These are phyloP conservation scores for Lathyrus tuberosus DNA, from an alignment of 306 rosid species.

Conservation along the genomic window DNA sequence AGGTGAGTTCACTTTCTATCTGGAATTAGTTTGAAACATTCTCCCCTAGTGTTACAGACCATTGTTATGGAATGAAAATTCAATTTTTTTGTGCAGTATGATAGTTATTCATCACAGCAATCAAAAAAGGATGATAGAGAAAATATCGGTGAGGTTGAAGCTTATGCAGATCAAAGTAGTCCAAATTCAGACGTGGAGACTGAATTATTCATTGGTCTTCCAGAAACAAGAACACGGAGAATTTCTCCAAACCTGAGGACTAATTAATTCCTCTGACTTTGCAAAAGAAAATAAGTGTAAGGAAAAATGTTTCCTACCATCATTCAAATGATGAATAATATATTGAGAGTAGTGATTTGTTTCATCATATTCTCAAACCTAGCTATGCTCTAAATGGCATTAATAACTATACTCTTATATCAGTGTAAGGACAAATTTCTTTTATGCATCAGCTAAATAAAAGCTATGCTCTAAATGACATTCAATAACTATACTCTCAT, in stretches of 20 bases:
- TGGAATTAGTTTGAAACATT: not conserved
- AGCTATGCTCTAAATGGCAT: not conserved
- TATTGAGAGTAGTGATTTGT: not conserved
- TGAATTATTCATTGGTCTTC: conserved; percentile 77
- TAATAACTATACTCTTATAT: no score
- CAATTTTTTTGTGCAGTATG: conserved; percentile 48
- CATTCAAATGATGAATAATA: not conserved
- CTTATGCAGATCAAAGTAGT: conserved; percentile 43
- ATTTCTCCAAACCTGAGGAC: conserved; percentile 3
- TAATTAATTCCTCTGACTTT: not conserved
- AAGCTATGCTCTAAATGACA: no score
- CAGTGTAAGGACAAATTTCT: no score
- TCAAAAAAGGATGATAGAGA: conserved; percentile 32
- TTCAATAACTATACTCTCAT: no score
- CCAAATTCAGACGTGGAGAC: conserved; percentile 77
- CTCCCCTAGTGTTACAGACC: not conserved
- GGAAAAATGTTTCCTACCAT: not conserved
- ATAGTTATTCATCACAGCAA: conserved; percentile 3
- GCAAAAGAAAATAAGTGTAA: not conserved
- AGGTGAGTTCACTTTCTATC: conserved; percentile 49
- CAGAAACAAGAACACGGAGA: conserved; percentile 54
- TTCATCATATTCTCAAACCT: not conserved
- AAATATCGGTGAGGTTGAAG: conserved; percentile 14
- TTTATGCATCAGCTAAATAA: no score
- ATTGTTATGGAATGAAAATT: not conserved